A percentile compares a stretch with the other conserved stretches of the same genome.
Conservation (phyloP, 2,329 filamentous ascomycete species). For the Rhytidhysteron rufulum region DNA sequence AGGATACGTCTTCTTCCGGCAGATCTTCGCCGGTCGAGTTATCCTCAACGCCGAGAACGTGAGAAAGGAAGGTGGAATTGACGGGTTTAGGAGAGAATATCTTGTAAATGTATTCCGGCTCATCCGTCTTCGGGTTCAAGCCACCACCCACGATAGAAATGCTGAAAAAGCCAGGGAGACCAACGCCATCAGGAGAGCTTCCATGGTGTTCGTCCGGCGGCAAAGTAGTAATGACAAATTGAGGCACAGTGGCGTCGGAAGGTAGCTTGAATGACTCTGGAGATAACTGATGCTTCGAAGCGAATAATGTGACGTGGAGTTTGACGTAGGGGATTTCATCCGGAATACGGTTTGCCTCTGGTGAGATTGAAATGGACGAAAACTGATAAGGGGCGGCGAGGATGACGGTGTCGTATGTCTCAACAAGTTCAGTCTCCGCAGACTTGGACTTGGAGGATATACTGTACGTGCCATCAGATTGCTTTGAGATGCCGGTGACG, state of each 20-base stretch:
- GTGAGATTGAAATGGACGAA: constrained; percentile 58
- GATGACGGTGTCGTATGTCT: constrained; percentile 71
- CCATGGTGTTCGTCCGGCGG: constrained; percentile 53
- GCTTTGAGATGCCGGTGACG: constrained; percentile 56
- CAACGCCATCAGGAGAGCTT: constrained; percentile 56
- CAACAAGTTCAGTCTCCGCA: constrained; percentile 9
- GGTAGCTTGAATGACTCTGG: constrained; percentile 68
- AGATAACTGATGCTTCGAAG: constrained; percentile 70
- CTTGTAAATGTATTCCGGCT: constrained; percentile 60
- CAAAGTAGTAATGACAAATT: constrained; percentile 79
- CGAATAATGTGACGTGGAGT: constrained; percentile 85
- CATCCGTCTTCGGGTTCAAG: constrained; percentile 50
- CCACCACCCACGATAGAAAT: constrained; percentile 69
- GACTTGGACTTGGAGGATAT: constrained; percentile 36
- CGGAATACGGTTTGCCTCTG: constrained; percentile 50
- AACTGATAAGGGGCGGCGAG: constrained; percentile 83
- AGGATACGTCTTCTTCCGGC: constrained; percentile 56
- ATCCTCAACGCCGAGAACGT: constrained; percentile 44
- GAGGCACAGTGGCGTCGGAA: constrained; percentile 58
- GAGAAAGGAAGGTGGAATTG: constrained; percentile 44
- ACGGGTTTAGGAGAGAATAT: constrained; percentile 58
- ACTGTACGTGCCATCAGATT: constrained; percentile 37
- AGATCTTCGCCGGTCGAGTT: constrained; percentile 23
- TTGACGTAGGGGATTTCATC: constrained; percentile 80
- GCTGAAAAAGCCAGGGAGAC: constrained; percentile 77